A percentile compares a stretch with the other conserved stretches of the same genome.
These are phyloP conservation scores for Coemansia sp. DNA, from an alignment of 192 early-diverging fungal species.

Conservation along the genomic window DNA sequence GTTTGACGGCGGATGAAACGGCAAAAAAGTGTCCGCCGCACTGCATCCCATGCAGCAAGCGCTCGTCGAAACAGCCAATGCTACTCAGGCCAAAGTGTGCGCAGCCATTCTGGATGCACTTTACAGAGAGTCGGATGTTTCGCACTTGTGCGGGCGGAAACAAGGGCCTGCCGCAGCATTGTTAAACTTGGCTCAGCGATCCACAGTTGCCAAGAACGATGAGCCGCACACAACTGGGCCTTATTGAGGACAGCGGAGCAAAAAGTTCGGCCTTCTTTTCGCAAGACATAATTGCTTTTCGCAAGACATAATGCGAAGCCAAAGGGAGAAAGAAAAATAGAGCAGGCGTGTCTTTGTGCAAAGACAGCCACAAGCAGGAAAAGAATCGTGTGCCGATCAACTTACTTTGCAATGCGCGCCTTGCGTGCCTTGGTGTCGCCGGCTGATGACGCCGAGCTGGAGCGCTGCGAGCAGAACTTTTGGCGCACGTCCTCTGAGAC, in stretches of 20 bases:
- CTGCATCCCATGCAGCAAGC: background rate
- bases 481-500: conserved; percentile 40
- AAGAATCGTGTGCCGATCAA: conserved; percentile 2
- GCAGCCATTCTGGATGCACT: background rate
- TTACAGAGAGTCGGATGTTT: background rate
- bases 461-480: conserved; percentile 39
- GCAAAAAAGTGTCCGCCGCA: background rate
- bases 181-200: background rate
- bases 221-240: background rate
- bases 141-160: background rate
- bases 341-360: conserved; percentile 3
- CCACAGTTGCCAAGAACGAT: background rate
- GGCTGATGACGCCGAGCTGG: conserved; percentile 47
- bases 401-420: conserved; percentile 47
- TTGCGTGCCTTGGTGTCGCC: conserved; percentile 35
- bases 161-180: background rate
- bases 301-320: background rate
- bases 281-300: background rate
- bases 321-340: background rate
- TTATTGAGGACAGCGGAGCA: background rate
- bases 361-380: background rate
- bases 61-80: background rate
- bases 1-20: background rate
- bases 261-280: background rate
- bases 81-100: background rate